A percentile compares a stretch with the other conserved stretches of the same genome.
Conservation (phyloP, 805 yeast genomes). For the Metschnikowia corniflorae region DNA sequence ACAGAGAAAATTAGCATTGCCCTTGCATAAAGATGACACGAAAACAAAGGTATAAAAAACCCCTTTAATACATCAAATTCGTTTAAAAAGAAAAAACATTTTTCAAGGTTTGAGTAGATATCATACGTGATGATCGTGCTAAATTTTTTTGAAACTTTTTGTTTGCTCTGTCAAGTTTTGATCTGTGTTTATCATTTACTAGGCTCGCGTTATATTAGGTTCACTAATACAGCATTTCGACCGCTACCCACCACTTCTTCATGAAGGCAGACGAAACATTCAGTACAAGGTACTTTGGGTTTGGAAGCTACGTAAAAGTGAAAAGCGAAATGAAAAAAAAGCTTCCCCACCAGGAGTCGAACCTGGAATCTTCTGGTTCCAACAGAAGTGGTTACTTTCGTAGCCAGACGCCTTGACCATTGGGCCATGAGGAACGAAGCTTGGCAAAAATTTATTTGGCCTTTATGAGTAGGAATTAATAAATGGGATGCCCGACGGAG, state of each 20-base stretch:
- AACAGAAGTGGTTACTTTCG: slow-evolving; percentile 49
- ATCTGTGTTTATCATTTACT: background rate
- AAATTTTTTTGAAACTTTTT: too few species aligned
- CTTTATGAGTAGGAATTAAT: background rate
- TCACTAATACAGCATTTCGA: background rate
- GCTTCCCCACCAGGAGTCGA: slow-evolving; percentile 56
- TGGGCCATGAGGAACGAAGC: slow-evolving; percentile 70
- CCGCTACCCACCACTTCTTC: too few species aligned
- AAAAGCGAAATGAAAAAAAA: slow-evolving; percentile 24
- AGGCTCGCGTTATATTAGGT: background rate
- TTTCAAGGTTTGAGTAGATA: too few species aligned
- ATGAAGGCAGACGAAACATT: too few species aligned
- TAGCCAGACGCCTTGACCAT: slow-evolving; percentile 75
- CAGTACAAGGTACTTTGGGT: too few species aligned
- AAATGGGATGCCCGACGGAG: background rate
- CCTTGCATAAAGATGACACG: too few species aligned
- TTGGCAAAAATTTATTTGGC: slow-evolving; percentile 1
- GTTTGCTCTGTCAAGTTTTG: background rate
- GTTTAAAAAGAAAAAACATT: too few species aligned
- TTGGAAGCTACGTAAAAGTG: too few species aligned
- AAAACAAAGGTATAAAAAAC: too few species aligned
- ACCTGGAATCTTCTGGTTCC: slow-evolving; percentile 55
- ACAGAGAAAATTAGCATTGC: too few species aligned
- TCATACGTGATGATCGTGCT: too few species aligned
- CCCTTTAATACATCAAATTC: too few species aligned